Conservation (phyloP, 345 rosid genomes). For the Corymbia maculata region DNA sequence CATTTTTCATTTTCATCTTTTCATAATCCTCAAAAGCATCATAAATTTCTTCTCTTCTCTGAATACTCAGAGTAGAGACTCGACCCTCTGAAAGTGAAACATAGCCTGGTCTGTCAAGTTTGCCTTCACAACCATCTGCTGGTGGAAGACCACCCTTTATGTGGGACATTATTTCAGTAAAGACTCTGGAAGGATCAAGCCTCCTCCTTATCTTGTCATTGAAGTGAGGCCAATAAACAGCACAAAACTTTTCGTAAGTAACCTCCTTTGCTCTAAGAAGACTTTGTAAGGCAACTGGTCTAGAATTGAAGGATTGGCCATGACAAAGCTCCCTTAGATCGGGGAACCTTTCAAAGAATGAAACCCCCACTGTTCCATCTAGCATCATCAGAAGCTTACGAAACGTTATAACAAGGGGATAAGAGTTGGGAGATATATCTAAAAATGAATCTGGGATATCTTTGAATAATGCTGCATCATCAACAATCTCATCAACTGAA, state of each 20-base stretch:
- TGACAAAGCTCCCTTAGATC: slow-evolving; percentile 10
- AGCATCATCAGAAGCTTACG: slow-evolving; percentile 51
- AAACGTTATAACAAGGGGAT: slow-evolving; percentile 45
- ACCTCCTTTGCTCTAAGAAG: slow-evolving; percentile 36
- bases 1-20: slow-evolving; percentile 22
- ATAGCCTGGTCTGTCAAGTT: slow-evolving; percentile 21
- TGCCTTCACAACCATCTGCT: slow-evolving; percentile 11
- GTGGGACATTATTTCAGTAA: slow-evolving; percentile 44
- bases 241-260: slow-evolving; percentile 29
- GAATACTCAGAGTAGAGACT: slow-evolving; percentile 15
- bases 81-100: slow-evolving; percentile 20
- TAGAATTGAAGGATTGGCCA: slow-evolving; percentile 2
- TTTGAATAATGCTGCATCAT: slow-evolving; percentile 19
- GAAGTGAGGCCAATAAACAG: slow-evolving; percentile 45
- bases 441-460: slow-evolving; percentile 32
- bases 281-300: slow-evolving; percentile 11
- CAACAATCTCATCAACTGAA: slow-evolving; percentile 16
- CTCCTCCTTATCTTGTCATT: slow-evolving; percentile 15
- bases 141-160: slow-evolving; percentile 35
- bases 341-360: slow-evolving; percentile 36
- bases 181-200: slow-evolving; percentile 38
- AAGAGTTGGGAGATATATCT: slow-evolving; percentile 15
- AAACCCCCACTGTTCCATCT: slow-evolving; percentile 34
- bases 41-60: slow-evolving; percentile 19
- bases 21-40: slow-evolving; percentile 34